These are phyloP conservation scores for Sphaerulina populicola DNA, from an alignment of 2,329 filamentous ascomycete genomes.

Conservation along the genomic window DNA sequence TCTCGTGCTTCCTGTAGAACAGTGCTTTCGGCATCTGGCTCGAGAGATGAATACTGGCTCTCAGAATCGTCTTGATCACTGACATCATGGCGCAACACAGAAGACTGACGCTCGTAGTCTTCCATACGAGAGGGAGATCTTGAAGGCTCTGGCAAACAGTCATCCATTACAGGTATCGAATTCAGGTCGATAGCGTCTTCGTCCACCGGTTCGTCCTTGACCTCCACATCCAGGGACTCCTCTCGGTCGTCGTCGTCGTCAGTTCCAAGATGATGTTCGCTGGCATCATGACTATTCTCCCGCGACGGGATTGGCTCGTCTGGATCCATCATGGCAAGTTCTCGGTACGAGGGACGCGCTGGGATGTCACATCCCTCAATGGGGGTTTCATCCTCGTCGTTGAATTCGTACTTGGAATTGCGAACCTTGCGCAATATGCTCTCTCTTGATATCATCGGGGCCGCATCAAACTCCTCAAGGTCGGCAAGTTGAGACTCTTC, in stretches of 20 bases:
- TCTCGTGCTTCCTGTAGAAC: slow-evolving; percentile 19
- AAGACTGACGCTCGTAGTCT: slow-evolving; percentile 40
- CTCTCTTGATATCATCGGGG: slow-evolving; percentile 81
- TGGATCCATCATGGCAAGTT: slow-evolving; percentile 60
- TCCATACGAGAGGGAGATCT: slow-evolving; percentile 42
- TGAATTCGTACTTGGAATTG: slow-evolving; percentile 48
- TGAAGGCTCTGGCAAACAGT: slow-evolving; percentile 46
- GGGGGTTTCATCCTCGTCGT: slow-evolving; percentile 43
- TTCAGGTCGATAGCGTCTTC: slow-evolving; percentile 59
- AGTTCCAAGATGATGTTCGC: slow-evolving; percentile 23
- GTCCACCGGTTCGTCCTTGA: slow-evolving; percentile 53
- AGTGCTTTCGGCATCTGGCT: slow-evolving; percentile 32
- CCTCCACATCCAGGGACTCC: slow-evolving; percentile 60
- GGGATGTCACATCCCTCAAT: slow-evolving; percentile 18
- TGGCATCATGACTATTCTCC: slow-evolving; percentile 48
- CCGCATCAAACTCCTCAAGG: slow-evolving; percentile 29
- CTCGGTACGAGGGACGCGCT: slow-evolving; percentile 33
- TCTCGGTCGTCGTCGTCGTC: slow-evolving; percentile 43
- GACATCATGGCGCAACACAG: slow-evolving; percentile 49
- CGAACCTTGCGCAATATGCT: slow-evolving; percentile 87
- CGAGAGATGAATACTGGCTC: slow-evolving; percentile 46
- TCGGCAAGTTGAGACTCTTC: slow-evolving; percentile 32
- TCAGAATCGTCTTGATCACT: slow-evolving; percentile 45
- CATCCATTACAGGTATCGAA: slow-evolving; percentile 45
- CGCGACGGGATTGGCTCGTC: slow-evolving; percentile 84